Percentiles rank a stretch among this genome's conserved stretches.
These are phyloP conservation scores for Ajuga reptans DNA, from an alignment of 305 asterid genomes.

Conservation along the genomic window DNA sequence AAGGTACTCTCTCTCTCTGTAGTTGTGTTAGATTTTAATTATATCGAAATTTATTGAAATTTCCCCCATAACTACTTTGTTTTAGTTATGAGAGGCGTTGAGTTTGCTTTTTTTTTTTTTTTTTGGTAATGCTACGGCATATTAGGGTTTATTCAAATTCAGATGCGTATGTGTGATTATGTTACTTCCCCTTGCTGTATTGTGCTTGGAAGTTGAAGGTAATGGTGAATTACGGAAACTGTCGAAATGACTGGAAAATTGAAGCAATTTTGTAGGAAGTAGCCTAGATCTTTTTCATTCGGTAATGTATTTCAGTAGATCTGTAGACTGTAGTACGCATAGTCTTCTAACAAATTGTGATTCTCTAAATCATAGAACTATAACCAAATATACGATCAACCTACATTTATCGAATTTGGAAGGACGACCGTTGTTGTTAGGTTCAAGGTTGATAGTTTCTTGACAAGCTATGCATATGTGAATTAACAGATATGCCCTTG, in stretches of 20 bases:
- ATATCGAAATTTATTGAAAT: background rate
- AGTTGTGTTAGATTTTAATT: background rate
- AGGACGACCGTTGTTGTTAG: too few relatives aligned
- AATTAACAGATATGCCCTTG: background rate
- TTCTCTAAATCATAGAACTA: too few relatives aligned
- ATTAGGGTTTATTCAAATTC: background rate
- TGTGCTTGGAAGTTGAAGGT: too few relatives aligned
- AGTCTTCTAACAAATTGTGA: background rate
- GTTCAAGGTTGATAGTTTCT: too few relatives aligned
- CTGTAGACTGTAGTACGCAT: background rate
- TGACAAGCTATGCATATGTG: background rate
- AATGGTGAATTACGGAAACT: background rate
- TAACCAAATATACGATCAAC: too few relatives aligned
- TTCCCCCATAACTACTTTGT: background rate
- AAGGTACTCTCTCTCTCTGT: slow-evolving; percentile 31
- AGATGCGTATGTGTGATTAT: background rate
- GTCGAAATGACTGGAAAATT: background rate
- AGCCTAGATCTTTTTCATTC: background rate
- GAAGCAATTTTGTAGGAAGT: background rate
- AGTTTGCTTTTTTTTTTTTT: too few relatives aligned
- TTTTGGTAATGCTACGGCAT: background rate
- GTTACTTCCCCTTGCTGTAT: background rate
- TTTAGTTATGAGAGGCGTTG: background rate
- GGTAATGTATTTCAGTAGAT: background rate
- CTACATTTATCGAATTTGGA: too few relatives aligned